Evolutionary conservation across 495 filamentous ascomycete species (phyloP).

Genomic region (Bryoglossum gracile): DNA sequence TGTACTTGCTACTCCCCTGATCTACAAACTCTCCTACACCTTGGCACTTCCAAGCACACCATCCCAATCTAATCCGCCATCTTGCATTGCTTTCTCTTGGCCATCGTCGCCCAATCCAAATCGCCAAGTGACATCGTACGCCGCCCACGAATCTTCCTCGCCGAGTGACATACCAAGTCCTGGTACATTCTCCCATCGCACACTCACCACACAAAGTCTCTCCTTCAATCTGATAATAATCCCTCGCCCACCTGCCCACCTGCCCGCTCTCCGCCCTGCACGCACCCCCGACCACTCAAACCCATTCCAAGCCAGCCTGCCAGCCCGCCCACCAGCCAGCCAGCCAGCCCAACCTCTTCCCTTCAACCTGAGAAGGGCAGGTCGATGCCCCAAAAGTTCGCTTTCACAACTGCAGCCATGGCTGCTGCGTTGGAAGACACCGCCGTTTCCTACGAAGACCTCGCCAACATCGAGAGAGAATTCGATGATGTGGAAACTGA

Average conservation of each 20-base stretch:
- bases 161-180: conserved; percentile 9
- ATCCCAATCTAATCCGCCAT: background rate
- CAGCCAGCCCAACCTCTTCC: background rate
- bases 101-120: background rate
- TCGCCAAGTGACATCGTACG: background rate
- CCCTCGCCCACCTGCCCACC: background rate
- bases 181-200: too few species aligned
- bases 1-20: background rate
- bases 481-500: conserved; percentile 64
- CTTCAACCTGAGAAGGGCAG: background rate
- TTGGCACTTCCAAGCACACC: background rate
- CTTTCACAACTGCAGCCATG: conserved; percentile 32
- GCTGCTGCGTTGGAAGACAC: conserved; percentile 35
- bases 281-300: too few species aligned
- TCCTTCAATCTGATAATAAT: conserved; percentile 5
- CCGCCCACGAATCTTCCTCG: background rate
- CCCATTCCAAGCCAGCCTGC: background rate
- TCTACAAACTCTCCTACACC: background rate
- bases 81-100: background rate
- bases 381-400: conserved; percentile 22
- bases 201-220: too few species aligned
- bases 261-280: background rate
- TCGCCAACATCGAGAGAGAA: conserved; percentile 58
- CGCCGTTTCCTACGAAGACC: conserved; percentile 44
- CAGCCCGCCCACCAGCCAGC: background rate